Evolutionary conservation across 805 yeast species (phyloP).

Genomic region (Ascoidea rubescens): DNA sequence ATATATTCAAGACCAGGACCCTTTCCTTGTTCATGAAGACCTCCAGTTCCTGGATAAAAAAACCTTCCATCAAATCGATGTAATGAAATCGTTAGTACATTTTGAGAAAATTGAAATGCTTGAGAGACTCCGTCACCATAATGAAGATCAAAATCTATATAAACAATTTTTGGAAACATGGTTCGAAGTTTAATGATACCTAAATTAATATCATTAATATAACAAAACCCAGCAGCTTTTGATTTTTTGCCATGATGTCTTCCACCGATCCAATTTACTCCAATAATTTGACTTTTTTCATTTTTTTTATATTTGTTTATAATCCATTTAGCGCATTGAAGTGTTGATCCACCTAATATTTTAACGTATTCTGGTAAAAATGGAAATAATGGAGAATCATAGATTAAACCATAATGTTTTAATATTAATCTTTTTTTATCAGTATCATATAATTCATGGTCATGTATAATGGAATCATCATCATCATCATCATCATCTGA

Average conservation of each 20-base stretch:
- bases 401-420: conserved; percentile 19
- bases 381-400: conserved; percentile 31
- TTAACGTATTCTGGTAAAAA: conserved; percentile 21
- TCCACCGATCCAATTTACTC: conserved; percentile 71
- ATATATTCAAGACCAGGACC: conserved; percentile 24
- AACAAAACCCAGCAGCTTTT: conserved; percentile 58
- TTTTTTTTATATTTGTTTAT: conserved; percentile 2
- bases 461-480: neutral
- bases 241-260: conserved; percentile 51
- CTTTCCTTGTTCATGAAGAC: conserved; percentile 20
- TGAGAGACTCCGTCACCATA: conserved; percentile 73
- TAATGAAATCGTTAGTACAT: conserved; percentile 46
- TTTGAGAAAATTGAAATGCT: conserved; percentile 42
- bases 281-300: conserved; percentile 19
- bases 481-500: neutral
- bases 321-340: conserved; percentile 20
- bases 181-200: conserved; percentile 38
- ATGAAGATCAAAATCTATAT: conserved; percentile 62
- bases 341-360: conserved; percentile 24
- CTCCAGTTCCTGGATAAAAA: conserved; percentile 56
- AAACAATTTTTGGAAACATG: conserved; percentile 32
- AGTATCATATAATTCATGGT: neutral
- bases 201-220: conserved; percentile 53
- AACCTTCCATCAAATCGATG: conserved; percentile 57
- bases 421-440: conserved; percentile 7